Conservation (phyloP, 805 yeast species). For the Phaffomyces antillensis region DNA sequence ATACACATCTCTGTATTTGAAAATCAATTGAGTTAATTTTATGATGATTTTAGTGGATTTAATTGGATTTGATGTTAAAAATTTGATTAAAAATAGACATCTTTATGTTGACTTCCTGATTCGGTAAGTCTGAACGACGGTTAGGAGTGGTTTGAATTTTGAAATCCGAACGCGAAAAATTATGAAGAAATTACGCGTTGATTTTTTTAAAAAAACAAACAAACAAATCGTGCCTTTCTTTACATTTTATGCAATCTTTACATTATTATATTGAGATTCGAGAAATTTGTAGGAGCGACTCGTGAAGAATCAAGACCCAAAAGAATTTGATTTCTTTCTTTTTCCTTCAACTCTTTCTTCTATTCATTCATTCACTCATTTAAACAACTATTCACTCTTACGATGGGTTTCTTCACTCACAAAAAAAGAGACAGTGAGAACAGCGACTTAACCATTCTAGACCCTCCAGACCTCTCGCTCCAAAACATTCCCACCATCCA, state of each 20-base stretch:
- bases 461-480: constrained; percentile 12
- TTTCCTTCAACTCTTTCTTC: background rate
- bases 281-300: too few species aligned
- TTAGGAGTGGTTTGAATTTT: too few species aligned
- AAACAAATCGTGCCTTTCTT: background rate
- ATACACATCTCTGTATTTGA: background rate
- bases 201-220: background rate
- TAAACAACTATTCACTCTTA: background rate
- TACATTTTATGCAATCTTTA: too few species aligned
- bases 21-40: background rate
- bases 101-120: constrained; percentile 8
- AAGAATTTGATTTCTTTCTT: background rate
- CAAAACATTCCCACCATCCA: background rate
- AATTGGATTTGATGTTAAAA: background rate
- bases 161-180: too few species aligned
- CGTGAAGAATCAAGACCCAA: too few species aligned
- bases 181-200: background rate
- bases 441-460: constrained; percentile 15
- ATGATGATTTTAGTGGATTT: background rate
- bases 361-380: background rate
- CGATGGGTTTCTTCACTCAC: constrained; percentile 5
- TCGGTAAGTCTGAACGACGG: background rate
- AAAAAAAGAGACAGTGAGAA: constrained; percentile 5
- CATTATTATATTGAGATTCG: too few species aligned
- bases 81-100: background rate